Conservation (phyloP, 148 eudicot genomes). For the Fallopia convolvulus region DNA sequence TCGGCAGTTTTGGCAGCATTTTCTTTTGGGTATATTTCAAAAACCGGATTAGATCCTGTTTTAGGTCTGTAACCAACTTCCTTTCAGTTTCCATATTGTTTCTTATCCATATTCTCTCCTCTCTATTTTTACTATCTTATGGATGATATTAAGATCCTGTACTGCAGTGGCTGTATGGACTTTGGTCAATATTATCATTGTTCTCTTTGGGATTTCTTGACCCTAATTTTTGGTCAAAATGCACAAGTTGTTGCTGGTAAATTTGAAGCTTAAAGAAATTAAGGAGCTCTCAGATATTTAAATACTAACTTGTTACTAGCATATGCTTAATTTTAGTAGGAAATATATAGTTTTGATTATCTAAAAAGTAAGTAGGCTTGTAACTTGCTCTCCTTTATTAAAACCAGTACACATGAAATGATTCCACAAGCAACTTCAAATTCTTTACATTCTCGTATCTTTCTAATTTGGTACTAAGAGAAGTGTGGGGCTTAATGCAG, state of each 20-base stretch:
- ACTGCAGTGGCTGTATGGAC: not conserved
- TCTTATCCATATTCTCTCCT: not conserved
- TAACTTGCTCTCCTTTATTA: not conserved
- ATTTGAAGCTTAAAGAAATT: not conserved
- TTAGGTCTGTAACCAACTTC: constrained; percentile 49
- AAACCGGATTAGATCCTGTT: constrained; percentile 69
- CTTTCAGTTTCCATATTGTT: not conserved
- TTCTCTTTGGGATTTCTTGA: not conserved
- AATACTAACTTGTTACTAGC: not conserved
- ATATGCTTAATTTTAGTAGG: not conserved
- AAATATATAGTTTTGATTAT: not conserved
- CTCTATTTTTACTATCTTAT: not conserved
- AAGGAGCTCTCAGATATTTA: not conserved
- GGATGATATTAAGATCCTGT: not conserved
- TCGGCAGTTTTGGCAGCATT: constrained; percentile 88
- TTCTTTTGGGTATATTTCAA: constrained; percentile 69
- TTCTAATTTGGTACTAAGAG: not conserved
- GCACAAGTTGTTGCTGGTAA: not conserved
- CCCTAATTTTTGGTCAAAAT: not conserved
- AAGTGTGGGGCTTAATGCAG: constrained; percentile 25
- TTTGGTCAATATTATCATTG: not conserved
- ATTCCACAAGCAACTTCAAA: not conserved
- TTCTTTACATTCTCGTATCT: not conserved
- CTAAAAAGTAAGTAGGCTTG: too few relatives aligned
- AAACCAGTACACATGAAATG: not conserved